Evolutionary conservation across 2,329 filamentous ascomycete genomes (phyloP).

Genomic region (Xylaria sp.): DNA sequence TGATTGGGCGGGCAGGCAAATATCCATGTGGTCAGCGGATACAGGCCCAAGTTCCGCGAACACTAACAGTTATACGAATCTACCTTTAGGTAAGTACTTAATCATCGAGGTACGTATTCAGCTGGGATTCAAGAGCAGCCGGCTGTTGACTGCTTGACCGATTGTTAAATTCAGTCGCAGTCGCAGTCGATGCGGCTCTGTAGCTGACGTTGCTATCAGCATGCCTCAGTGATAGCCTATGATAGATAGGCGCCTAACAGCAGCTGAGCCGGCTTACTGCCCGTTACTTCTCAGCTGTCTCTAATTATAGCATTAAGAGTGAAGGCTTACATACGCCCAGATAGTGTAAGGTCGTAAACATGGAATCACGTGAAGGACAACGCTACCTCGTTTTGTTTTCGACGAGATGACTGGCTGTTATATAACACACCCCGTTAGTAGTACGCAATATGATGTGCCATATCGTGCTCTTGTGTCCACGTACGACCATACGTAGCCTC

Average conservation of each 20-base stretch:
- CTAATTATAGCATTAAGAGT: no score
- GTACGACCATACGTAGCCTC: no score
- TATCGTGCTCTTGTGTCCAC: no score
- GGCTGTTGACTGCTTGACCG: background rate
- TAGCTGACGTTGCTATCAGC: slow-evolving; percentile 5
- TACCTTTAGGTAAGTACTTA: background rate
- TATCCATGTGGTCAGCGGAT: slow-evolving; percentile 3
- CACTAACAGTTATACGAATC: background rate
- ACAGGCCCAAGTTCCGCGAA: background rate
- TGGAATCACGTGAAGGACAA: no score
- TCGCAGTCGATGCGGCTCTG: background rate
- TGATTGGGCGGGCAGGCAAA: slow-evolving; percentile 11
- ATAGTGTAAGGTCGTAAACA: no score
- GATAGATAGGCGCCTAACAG: no score
- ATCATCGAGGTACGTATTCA: background rate
- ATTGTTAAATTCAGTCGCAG: background rate
- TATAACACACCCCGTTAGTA: no score
- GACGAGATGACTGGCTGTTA: no score
- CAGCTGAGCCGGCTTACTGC: background rate
- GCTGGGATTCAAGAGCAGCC: background rate
- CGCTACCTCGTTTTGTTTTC: no score
- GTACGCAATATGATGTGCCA: no score
- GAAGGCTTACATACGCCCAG: no score
- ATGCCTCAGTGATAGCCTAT: background rate
- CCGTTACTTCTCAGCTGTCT: background rate